Evolutionary conservation across 768 basidiomycete genomes (phyloP), one percentile per base, ranked within the genome.

Genomic region (Chalciporus pseudorubinellus): DNA sequence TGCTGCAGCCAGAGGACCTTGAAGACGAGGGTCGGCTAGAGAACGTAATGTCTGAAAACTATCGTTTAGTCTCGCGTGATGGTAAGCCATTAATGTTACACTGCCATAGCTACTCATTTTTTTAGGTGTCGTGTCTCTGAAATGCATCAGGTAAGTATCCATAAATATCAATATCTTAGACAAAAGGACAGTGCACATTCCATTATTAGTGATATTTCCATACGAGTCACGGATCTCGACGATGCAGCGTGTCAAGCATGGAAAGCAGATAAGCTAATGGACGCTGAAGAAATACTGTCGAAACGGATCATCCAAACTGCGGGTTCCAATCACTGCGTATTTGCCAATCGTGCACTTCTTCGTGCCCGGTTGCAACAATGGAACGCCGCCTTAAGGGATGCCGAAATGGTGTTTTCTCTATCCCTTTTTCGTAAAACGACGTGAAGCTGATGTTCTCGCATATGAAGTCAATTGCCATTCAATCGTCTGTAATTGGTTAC

Each of bases 201-300:
- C 29, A 31, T 10, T 11, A 31, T 31, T 13, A 31, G 29, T 12
- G 29, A 31, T 31, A 1, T 31, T 11, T 55, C 54, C 11, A 33
- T 55, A 38, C 28, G 36, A 22, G 24, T 54, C 16, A 39, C 16
- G 18, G 28, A 43, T 24, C 9, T 47, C 20, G 45, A 43, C 3
- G 51, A 43, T 26, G 41, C 44, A 6, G 28, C 16, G n/a, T 36
- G 21, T 20, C 28, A 34, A 29, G 54, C 52, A 26, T 55, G 52
- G 54, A 21, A 46, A 14, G 31, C 24, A 34, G 38, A 48, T n/a
- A 55, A 14, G 7, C 22, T 55, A 24, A n/a, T 48, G 14, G 54
- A 55, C 3, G 52, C 24, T 16, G 54, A 55, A 44, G 52, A 55
- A 55, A 47, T 55, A 33, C 13, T 55, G 6, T 55, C 54, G 0